phyloP scores from a whole-genome alignment of 768 basidiomycete genomes.

The Rubroboletus satanas region DNA sequence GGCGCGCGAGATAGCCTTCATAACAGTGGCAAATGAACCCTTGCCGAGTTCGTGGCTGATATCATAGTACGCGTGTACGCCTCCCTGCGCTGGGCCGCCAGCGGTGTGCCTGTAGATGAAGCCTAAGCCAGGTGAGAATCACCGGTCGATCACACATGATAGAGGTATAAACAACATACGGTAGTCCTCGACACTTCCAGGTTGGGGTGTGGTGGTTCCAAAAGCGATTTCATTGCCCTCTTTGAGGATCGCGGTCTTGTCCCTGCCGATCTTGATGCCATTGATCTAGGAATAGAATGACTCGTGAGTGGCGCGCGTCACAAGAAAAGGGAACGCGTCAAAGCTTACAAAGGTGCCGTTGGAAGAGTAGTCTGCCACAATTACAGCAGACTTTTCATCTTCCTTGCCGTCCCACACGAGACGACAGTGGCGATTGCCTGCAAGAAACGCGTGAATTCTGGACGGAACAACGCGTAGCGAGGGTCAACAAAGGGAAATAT shows the following conservation, averaged over 20 bases:
- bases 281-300: slow-evolving; percentile 33
- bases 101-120: slow-evolving; percentile 71
- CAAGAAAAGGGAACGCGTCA: slow-evolving; percentile 16
- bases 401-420: slow-evolving; percentile 36
- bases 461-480: slow-evolving; percentile 11
- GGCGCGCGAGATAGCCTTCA: slow-evolving; percentile 68
- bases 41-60: slow-evolving; percentile 72
- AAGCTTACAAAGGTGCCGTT: slow-evolving; percentile 43
- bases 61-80: slow-evolving; percentile 65
- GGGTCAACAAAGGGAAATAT: slow-evolving; percentile 1
- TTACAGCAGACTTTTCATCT: slow-evolving; percentile 31
- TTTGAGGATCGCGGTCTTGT: slow-evolving; percentile 39
- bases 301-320: slow-evolving; percentile 8
- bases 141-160: neutral
- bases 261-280: slow-evolving; percentile 37
- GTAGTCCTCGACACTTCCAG: slow-evolving; percentile 62
- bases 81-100: slow-evolving; percentile 43
- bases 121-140: slow-evolving; percentile 36
- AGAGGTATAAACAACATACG: slow-evolving; percentile 43
- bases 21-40: slow-evolving; percentile 89
- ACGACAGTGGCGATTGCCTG: slow-evolving; percentile 39
- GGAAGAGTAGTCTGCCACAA: slow-evolving; percentile 35
- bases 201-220: slow-evolving; percentile 53
- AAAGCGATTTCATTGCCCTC: slow-evolving; percentile 85
- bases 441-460: slow-evolving; percentile 25